Base-by-base conservation (phyloP, 2,329 filamentous ascomycete species). In the Diaporthe citri region DNA sequence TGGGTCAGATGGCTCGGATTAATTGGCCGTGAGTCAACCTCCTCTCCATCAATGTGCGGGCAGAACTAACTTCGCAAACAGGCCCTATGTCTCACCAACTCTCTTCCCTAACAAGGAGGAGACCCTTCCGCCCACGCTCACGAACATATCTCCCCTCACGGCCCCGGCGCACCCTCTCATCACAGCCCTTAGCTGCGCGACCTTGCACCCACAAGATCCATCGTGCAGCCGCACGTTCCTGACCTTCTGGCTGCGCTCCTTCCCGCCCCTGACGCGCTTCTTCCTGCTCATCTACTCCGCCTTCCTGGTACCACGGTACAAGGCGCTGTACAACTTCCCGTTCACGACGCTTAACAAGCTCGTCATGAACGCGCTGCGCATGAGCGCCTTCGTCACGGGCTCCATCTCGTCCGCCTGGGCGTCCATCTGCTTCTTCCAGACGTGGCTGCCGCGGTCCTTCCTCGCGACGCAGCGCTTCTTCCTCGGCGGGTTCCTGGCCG, bases 391-490 rank as follows among this genome's bases (percentile, higher is more conserved):
- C 80, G 86, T 95, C 66, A 95, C 95, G 0, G 94, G 94, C 22
- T 90, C 94, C n/a, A 92, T 98, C 74, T 95, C 95, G 20, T 95
- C 95, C 0, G 91, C 92, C 43, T 99, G 97, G 97, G 95, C 92
- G 1, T 93, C 92, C 74, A 92, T 98, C 79, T 99, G 96, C 86
- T 89, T 98, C 80, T 95, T 98, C 87, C 95, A 97, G 83, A 87
- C 90, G 60, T 89, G 93, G 80, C 88, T 98, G 2, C 95, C 96
- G 0, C 89, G 93, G 3, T 89, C 89, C 8, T 87, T 95, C 12
- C 87, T 98, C 0, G 90, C 96, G 0, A 96, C 93, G 0, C 94
- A 97, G 82, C 91, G 97, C 31, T 97, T 97, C 88, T 98, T 97
- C 88, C 87, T 98, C 0, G 94, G 95, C 71, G 96, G 97, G 10